Base-by-base conservation (phyloP, 306 rosid species). In the Prunus dulcis region DNA sequence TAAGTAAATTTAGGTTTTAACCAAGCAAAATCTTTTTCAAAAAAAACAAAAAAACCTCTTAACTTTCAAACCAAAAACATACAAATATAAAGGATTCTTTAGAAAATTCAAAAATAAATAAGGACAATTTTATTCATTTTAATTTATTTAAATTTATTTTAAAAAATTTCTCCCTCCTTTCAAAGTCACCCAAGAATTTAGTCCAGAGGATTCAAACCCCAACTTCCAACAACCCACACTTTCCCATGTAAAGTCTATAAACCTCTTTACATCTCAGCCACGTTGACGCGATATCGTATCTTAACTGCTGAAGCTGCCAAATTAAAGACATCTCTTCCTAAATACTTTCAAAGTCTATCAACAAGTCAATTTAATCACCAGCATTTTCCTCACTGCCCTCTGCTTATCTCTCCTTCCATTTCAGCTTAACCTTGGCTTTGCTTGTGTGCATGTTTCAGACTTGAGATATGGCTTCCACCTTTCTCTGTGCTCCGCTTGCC, bases 401-500 rank as follows among this genome's bases (percentile, higher is more conserved):
- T 22, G 19, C 55, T 1, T n/a, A 2, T 32, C 67, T 67, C 72
- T 76, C 63, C 79, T 56, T 69, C 65, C 10, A 62, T 57, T 32
- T 3, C 7, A 43, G 52, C 20, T 23, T 12, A 49, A 22, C 9
- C 2, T 19, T 4, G 3, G 18, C 46, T 81, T 67, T 2, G 46
- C 53, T 27, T 56, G 68, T 60, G 9, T 55, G 69, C 77, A 45
- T 27, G 50, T 63, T 43, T 50, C 12, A 73, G 43, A 18, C 62
- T 56, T 56, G 27, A n/a, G n/a, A 15, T 55, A 91, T 94, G 98
- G 94, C 88, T 53, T 81, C 76, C 56, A 19, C 75, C 12, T 69
- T 18, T 47, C 19, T 82, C 50, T 27, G 57, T 72, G 78, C 74
- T 68, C 20, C 80, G 62, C 70, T 87, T 69, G 61, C 79, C 30